Evolutionary conservation across 192 early-diverging fungal species (phyloP), one percentile per base, ranked within the genome.

Genomic region (Chytriomyces confervae): DNA sequence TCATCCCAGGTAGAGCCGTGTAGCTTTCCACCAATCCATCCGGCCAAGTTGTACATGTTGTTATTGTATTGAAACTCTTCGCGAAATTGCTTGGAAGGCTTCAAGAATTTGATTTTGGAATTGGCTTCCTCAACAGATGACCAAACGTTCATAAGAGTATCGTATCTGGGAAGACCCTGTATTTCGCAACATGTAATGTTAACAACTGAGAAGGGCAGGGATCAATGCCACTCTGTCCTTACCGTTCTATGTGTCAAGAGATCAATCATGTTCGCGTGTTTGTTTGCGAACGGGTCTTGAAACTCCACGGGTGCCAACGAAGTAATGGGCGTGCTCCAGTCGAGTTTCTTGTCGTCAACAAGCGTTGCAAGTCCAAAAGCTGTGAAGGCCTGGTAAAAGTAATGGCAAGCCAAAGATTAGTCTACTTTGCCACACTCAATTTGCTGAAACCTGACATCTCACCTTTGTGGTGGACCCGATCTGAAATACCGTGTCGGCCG

Each of bases 391-490:
- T 50, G n/a, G 24, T 13, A 70, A 50, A 47, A 70, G 48, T 20
- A 1, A 66, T 66, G 1, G 29, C n/a, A 66, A 66, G 29, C 16
- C 20, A 66, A 43, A 66, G 23, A 66, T 24, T 3, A 20, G 36
- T 20, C 2, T 3, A 16, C 18, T 20, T 66, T 43, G 36, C 36
- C 36, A 36, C 36, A 36, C 36, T 36, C 36, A 36, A 36, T 36
- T 36, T 23, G 29, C 2, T 70, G 69, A n/a, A 57, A 27, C 1
- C 11, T 47, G 47, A 27, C 69, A 11, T 16, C 45, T 51, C 60
- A 61, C 69, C 60, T 77, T 77, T 23, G 76, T 77, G 48, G 53
- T 77, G 24, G 76, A 77, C 24, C 76, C 76, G 23, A 77, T 77
- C 69, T 77, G 70, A 51, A 77, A 77, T 7, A 77, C 7, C 23